Conservation (phyloP, 1,284 basidiomycete species). For the Inonotus hispidus region DNA sequence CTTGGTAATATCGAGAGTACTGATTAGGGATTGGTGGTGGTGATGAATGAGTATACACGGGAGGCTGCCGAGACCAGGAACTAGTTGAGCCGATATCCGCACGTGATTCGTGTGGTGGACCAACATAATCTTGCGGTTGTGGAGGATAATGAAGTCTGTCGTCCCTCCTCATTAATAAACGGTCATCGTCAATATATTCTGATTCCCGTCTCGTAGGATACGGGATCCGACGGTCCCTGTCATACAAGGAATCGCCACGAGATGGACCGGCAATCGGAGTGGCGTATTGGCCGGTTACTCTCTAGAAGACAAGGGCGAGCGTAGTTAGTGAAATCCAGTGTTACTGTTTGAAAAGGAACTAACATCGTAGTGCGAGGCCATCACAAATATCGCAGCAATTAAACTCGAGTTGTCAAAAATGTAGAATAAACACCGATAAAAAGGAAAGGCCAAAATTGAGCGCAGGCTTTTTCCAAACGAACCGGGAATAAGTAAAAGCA, state of each 20-base stretch:
- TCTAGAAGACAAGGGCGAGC: neutral
- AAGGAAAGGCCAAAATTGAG: neutral
- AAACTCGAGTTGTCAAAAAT: neutral
- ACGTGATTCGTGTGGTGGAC: conserved; percentile 2
- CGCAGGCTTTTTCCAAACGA: neutral
- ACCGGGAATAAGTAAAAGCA: neutral
- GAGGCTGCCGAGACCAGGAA: conserved; percentile 5
- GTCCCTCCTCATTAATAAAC: conserved; percentile 2
- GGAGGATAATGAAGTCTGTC: conserved; percentile 10
- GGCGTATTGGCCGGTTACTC: conserved; percentile 7
- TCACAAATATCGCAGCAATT: neutral
- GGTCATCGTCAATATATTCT: conserved; percentile 7
- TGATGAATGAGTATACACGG: conserved; percentile 20
- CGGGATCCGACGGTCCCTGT: conserved; percentile 6
- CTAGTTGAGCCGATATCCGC: neutral
- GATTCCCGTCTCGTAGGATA: conserved; percentile 4
- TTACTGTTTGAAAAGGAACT: neutral
- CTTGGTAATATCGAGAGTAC: conserved; percentile 31
- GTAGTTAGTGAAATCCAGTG: neutral
- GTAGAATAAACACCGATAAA: neutral
- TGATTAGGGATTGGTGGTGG: conserved; percentile 31
- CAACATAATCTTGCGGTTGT: neutral
- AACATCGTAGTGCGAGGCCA: conserved; percentile 13
- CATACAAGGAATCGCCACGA: conserved; percentile 8
- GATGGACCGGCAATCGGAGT: conserved; percentile 11